Conservation (phyloP, 805 yeast genomes). For the Kluyveromyces aestuarii region DNA sequence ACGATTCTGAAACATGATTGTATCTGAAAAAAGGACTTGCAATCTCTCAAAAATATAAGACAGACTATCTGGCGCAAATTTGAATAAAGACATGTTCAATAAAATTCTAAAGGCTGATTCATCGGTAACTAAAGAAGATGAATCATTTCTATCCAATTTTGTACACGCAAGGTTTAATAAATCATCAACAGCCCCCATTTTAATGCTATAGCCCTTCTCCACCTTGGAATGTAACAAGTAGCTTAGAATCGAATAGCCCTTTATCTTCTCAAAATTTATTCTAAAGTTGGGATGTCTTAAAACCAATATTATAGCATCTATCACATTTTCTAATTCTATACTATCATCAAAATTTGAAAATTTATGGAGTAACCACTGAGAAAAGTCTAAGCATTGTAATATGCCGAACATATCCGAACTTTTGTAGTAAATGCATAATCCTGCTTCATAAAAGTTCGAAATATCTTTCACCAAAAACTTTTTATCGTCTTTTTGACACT, state of each 20-base stretch:
- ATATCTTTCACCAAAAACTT: not conserved
- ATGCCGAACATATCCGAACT: not conserved
- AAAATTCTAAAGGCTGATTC: not conserved
- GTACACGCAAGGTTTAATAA: not conserved
- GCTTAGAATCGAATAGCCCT: constrained; percentile 16
- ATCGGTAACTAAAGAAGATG: not conserved
- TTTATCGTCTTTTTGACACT: not conserved
- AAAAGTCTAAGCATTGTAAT: not conserved
- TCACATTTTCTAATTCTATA: not conserved
- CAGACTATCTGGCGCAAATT: not conserved
- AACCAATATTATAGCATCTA: constrained; percentile 4
- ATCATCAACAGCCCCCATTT: not conserved
- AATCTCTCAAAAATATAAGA: not conserved
- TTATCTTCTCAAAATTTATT: constrained; percentile 12
- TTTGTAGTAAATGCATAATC: not conserved
- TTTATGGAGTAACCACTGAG: not conserved
- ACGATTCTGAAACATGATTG: not conserved
- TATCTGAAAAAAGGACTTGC: not conserved
- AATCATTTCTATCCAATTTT: too few relatives aligned
- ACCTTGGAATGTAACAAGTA: constrained; percentile 10
- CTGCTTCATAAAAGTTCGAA: not conserved
- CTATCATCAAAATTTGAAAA: constrained; percentile 7
- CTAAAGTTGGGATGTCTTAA: constrained; percentile 10
- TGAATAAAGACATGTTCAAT: not conserved
- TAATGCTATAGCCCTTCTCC: constrained; percentile 1